Conservation (phyloP, 176 grass and related monocot genomes). For the Carex cristatella region DNA sequence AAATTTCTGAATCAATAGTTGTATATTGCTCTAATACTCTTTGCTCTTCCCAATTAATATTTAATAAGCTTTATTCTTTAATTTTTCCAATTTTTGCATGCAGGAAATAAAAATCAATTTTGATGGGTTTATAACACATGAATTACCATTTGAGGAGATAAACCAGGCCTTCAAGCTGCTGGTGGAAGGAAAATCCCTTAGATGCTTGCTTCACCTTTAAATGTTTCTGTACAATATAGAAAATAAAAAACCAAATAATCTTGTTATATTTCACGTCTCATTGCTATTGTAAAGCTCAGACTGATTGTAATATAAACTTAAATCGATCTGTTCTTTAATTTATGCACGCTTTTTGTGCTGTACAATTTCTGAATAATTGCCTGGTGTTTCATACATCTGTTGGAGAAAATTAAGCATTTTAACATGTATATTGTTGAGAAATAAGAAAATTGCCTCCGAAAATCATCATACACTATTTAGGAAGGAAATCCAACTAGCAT, state of each 20-base stretch:
- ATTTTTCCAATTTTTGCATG: not conserved
- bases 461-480: too few species aligned
- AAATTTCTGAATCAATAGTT: not conserved
- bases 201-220: conserved; percentile 64
- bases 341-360: not conserved
- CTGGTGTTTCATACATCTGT: not conserved
- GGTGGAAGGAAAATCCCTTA: conserved; percentile 59
- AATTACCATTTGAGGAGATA: conserved; percentile 80
- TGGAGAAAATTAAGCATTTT: not conserved
- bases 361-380: not conserved
- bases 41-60: not conserved
- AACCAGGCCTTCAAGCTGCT: conserved; percentile 62
- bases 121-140: conserved; percentile 80
- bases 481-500: too few species aligned
- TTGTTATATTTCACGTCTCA: not conserved
- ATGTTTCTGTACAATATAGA: not conserved
- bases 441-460: too few species aligned
- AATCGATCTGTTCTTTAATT: not conserved
- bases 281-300: conserved; percentile 7
- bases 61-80: not conserved
- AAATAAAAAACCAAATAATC: not conserved
- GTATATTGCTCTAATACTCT: not conserved
- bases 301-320: not conserved
- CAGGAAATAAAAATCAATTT: conserved; percentile 71
- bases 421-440: not conserved